These are phyloP conservation scores for Zasmidium angulare DNA, from an alignment of 2,329 filamentous ascomycete genomes.

Conservation along the genomic window DNA sequence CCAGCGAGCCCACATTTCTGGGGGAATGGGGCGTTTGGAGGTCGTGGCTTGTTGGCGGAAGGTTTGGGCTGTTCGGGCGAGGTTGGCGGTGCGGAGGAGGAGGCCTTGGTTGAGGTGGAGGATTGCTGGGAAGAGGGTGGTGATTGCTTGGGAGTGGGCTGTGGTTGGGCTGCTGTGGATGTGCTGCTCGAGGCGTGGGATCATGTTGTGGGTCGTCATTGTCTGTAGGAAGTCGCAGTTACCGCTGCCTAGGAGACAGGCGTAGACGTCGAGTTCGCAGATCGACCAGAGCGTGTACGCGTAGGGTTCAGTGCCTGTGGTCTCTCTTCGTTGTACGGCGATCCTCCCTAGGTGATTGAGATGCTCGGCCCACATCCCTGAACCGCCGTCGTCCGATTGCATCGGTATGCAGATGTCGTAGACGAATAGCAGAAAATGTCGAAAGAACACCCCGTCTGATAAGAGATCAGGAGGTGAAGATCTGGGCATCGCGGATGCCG, in stretches of 20 bases:
- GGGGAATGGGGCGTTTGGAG: constrained; percentile 13
- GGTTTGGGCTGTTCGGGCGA: constrained; percentile 45
- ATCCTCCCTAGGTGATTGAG: constrained; percentile 54
- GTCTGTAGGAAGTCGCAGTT: constrained; percentile 51
- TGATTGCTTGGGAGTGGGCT: constrained; percentile 18
- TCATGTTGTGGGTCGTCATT: constrained; percentile 48
- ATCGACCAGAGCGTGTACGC: constrained; percentile 57
- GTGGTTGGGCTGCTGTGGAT: constrained; percentile 14
- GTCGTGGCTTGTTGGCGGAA: constrained; percentile 39
- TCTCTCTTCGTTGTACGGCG: constrained; percentile 47
- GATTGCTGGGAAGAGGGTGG: constrained; percentile 35
- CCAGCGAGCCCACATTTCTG: constrained; percentile 25
- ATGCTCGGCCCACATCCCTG: constrained; percentile 56
- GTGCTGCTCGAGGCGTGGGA: constrained; percentile 41
- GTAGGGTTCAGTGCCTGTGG: constrained; percentile 41
- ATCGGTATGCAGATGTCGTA: constrained; percentile 51
- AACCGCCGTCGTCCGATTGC: constrained; percentile 32
- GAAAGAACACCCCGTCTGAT: constrained; percentile 57
- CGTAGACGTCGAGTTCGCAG: constrained; percentile 56
- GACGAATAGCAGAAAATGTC: constrained; percentile 57
- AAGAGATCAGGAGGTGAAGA: constrained; percentile 53
- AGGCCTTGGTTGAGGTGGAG: constrained; percentile 49
- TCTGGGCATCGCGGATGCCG: constrained; percentile 40
- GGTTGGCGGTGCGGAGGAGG: constrained; percentile 44
- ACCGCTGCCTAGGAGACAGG: constrained; percentile 53